Percentiles rank a stretch among this genome's conserved stretches.
phyloP scores from a whole-genome alignment of 2,329 filamentous ascomycete genomes.

The Myrmaecium sp. region DNA sequence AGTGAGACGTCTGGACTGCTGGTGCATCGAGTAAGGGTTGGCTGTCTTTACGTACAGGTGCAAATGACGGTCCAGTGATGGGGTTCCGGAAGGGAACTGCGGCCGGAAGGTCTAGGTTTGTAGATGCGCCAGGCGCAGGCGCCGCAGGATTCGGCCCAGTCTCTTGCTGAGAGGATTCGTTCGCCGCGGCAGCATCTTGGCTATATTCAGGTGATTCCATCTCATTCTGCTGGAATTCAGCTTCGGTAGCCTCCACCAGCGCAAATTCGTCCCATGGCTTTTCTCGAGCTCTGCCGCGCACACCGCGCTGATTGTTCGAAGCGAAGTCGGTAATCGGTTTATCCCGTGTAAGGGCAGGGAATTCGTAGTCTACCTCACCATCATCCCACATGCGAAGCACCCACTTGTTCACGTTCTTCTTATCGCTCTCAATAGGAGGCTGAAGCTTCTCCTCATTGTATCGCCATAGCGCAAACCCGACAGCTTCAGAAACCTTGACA shows the following conservation, averaged over 20 bases:
- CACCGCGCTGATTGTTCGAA: slow-evolving; percentile 55
- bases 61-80: slow-evolving; percentile 32
- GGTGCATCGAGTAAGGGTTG: slow-evolving; percentile 27
- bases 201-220: slow-evolving; percentile 49
- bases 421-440: slow-evolving; percentile 45
- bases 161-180: slow-evolving; percentile 12
- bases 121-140: slow-evolving; percentile 8
- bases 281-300: slow-evolving; percentile 48
- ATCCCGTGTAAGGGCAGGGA: slow-evolving; percentile 58
- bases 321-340: slow-evolving; percentile 64
- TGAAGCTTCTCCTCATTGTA: slow-evolving; percentile 63
- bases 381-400: slow-evolving; percentile 70
- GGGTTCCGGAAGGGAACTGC: slow-evolving; percentile 29
- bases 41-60: slow-evolving; percentile 27
- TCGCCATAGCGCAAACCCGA: slow-evolving; percentile 60
- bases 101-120: slow-evolving; percentile 7
- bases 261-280: slow-evolving; percentile 74
- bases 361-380: slow-evolving; percentile 72
- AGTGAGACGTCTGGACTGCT: slow-evolving; percentile 23
- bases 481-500: slow-evolving; percentile 64
- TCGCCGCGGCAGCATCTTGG: slow-evolving; percentile 27
- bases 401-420: slow-evolving; percentile 68
- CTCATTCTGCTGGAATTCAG: slow-evolving; percentile 54
- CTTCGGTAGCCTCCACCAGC: slow-evolving; percentile 52
- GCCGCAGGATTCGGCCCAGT: slow-evolving; percentile 12